Conservation (phyloP, 345 rosid species). For the Kernera saxatilis region DNA sequence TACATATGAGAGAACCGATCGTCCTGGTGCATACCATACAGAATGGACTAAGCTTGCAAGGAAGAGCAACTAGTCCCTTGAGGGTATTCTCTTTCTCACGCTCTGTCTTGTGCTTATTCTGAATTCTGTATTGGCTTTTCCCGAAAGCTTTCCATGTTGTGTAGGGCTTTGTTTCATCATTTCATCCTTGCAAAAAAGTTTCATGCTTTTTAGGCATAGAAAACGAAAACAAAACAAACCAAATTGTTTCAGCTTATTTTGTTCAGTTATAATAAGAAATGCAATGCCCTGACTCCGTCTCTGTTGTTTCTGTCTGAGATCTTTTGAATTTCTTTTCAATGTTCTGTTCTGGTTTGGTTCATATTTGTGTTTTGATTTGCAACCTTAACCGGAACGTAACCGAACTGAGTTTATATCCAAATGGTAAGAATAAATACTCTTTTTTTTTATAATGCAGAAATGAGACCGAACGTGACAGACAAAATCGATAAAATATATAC, state of each 20-base stretch:
- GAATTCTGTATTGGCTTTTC: conserved; percentile 6
- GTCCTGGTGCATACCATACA: conserved; percentile 73
- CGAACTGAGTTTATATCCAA: background rate
- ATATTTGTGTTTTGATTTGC: background rate
- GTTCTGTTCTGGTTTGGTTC: background rate
- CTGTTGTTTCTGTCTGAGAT: background rate
- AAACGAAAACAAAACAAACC: background rate
- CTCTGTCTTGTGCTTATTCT: conserved; percentile 13
- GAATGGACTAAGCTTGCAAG: conserved; percentile 88
- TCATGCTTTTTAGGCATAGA: conserved; percentile 18
- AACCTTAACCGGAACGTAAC: background rate
- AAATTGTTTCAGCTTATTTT: background rate
- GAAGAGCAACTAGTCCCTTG: conserved; percentile 43
- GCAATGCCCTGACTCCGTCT: conserved; percentile 6
- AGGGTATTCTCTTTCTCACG: conserved; percentile 30
- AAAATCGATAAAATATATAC: too few species aligned
- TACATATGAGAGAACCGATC: conserved; percentile 89
- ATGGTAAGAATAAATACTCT: too few species aligned
- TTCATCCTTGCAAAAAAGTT: background rate
- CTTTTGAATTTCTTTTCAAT: background rate
- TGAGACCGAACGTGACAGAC: too few species aligned
- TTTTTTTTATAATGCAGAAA: too few species aligned
- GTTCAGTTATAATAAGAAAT: conserved; percentile 19
- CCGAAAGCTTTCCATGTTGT: background rate
- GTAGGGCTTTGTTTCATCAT: conserved; percentile 11